Percentiles rank a stretch among this genome's conserved stretches.
Evolutionary conservation across 2,329 filamentous ascomycete species (phyloP).

Genomic region (Aspergillus sp.): DNA sequence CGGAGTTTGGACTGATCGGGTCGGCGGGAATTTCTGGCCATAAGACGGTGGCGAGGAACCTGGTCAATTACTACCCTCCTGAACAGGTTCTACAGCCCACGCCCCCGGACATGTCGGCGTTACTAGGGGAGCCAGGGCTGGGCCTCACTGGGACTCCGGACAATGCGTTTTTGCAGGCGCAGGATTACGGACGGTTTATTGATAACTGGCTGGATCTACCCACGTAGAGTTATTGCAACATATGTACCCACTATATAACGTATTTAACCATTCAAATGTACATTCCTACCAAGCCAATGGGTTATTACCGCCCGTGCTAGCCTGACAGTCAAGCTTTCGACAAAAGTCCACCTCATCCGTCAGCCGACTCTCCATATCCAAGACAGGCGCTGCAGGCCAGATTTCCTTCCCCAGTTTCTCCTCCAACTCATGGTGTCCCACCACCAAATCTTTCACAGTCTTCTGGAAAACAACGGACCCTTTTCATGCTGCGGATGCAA

Average conservation of each 20-base stretch:
- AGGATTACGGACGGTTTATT: slow-evolving; percentile 5
- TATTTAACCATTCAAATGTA: background rate
- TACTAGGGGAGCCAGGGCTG: slow-evolving; percentile 2
- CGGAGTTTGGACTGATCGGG: slow-evolving; percentile 6
- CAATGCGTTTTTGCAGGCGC: no score
- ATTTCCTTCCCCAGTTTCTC: slow-evolving; percentile 48
- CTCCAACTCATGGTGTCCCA: slow-evolving; percentile 49
- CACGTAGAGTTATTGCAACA: background rate
- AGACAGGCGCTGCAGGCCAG: slow-evolving; percentile 47
- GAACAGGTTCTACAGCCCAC: slow-evolving; percentile 6
- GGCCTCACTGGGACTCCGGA: background rate
- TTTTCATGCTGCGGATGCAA: slow-evolving; percentile 60
- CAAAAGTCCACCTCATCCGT: background rate
- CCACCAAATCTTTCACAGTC: slow-evolving; percentile 50
- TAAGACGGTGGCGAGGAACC: slow-evolving; percentile 4
- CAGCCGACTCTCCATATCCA: background rate
- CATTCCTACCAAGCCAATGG: background rate
- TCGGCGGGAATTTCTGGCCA: slow-evolving; percentile 9
- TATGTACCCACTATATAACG: no score
- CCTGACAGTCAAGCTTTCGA: background rate
- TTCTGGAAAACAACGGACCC: slow-evolving; percentile 57
- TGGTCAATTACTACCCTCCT: slow-evolving; percentile 8
- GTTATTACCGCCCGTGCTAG: background rate
- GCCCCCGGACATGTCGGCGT: slow-evolving; percentile 1
- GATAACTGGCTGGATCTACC: slow-evolving; percentile 9